Base-by-base conservation (phyloP, 1,139 yeast genomes). In the Meyerozyma athensensis region DNA sequence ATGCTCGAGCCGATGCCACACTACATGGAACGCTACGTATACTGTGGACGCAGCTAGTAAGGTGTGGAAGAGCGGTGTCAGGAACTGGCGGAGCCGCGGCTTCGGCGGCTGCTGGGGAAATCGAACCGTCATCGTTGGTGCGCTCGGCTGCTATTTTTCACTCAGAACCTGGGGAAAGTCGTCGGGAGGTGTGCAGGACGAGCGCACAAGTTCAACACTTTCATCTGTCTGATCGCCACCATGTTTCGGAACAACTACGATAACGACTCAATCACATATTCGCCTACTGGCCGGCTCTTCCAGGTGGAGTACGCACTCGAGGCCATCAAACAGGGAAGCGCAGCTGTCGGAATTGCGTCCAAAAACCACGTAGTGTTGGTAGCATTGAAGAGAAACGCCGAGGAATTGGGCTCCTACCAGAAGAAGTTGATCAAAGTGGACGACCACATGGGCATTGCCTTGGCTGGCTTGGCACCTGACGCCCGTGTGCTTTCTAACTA, bases 381-480 rank as follows among this genome's bases (percentile, higher is more conserved):
- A 38, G 97, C 96, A 18, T 70, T 92, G 53, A 92, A 90, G 42
- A 78, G 98, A 61, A 90, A 89, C 59, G 96, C 97, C 7, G 98
- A 92, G 63, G 97, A 92, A 60, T 74, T 92, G 49, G 97, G 98
- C 17, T 89, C 97, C 33, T 94, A 89, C 62, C 98, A 92, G 59
- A 86, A 86, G 74, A 92, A 92, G 61, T 75, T 92, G 53, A 84
- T 92, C 58, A 82, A 86, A 57, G 82, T 94, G 41, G 98, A 92
- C 59, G 84, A 83, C 48, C 97, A 92, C 60, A 68, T 92, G 76
- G 98, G 97, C 26, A 76, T 92, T 47, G 96, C 96, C 5, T 74
- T 94, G 43, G 97, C 99, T 1, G 99, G 99, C 4, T 76, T 92
- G 54, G 97, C 98, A 0, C 97, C 99, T 18, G 99, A 92, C 60